Evolutionary conservation across 768 basidiomycete genomes (phyloP), one percentile per base, ranked within the genome.

Genomic region (Megacollybia marginata): DNA sequence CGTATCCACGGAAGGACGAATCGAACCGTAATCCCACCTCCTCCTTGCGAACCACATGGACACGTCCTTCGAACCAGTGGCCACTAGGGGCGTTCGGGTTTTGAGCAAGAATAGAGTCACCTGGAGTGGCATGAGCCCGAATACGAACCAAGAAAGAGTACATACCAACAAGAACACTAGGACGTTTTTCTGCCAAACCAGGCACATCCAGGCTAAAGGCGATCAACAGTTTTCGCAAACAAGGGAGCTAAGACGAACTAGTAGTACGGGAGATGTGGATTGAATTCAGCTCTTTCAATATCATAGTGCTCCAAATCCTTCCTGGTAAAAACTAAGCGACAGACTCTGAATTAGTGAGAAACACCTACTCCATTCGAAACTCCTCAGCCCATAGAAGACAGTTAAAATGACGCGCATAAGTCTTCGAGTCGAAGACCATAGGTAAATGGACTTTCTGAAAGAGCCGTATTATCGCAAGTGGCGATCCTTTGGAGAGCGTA

Each of bases 41-140:
- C 9, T 65, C 62, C 51, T 72, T 61, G 32, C 66, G 71, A 12
- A 83, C 69, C 5, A 69, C 58, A 46, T 82, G 80, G 5, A 84
- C 82, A 36, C 71, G 70, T 11, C 83, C 83, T 60, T 78, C 74
- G 48, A 65, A 80, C 80, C 80, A 83, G 28, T 70, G 69, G 0
- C 73, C 76, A 15, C 60, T 51, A 0, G 57, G 56, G 3, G 68
- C 60, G 20, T 69, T 70, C 19, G 65, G 59, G 46, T 65, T 68
- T 53, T 75, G 70, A 0, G 83, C 78, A 2, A 78, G 64, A 9
- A 84, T 80, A 0, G 64, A 60, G 54, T 84, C 82, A 9, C 82
- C 80, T 74, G 19, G 31, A 49, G 16, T 15, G 57, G 35, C 19
- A 15, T 12, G 46, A 45, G 18, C 10, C 18, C 38, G 38, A 15